Base-by-base conservation (phyloP, 2,329 filamentous ascomycete genomes). In the Verticillium dahliae region DNA sequence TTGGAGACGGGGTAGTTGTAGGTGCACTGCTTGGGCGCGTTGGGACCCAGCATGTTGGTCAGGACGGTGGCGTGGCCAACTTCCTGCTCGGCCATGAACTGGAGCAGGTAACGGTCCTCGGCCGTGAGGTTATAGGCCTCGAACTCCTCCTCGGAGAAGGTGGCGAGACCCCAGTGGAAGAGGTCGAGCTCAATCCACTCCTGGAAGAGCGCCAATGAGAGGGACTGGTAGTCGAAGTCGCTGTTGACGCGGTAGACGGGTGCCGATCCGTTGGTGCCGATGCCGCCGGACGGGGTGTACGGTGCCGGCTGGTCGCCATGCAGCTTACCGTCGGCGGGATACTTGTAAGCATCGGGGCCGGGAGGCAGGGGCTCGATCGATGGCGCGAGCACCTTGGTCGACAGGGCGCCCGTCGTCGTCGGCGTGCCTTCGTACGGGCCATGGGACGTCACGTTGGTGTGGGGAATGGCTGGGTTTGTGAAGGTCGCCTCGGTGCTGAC, bases 131-230 rank as follows among this genome's bases (percentile, higher is more conserved):
- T 90, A 33, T 84, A 87, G 1, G 80, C 84, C 6, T 84, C 78
- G 66, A 93, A 95, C 15, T 95, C 89, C 37, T 84, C 79, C 0
- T 80, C 84, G 1, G 85, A 85, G 74, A 91, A 95, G 0, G 79
- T 84, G 0, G 84, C 85, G 3, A 95, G 81, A 14, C 89, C 90
- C 70, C 89, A 86, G 73, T 90, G 87, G 81, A 95, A 95, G 14
- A 92, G 81, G 70, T 95, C 91, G 1, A 95, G 80, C 75, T 95
- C 90, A 60, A 94, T 92, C 83, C 86, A 95, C 74, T 95, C 91
- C 68, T 92, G 89, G 71, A 94, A 93, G 0, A 94, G 78, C 13
- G 84, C 90, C 13, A 95, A 79, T 0, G 86, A 83, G 35, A 95
- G 81, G 0, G 90, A 92, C 71, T 94, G 82, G 71, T 89, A 95